Evolutionary conservation across 768 basidiomycete species (phyloP).

Genomic region (Infundibulicybe gibba): DNA sequence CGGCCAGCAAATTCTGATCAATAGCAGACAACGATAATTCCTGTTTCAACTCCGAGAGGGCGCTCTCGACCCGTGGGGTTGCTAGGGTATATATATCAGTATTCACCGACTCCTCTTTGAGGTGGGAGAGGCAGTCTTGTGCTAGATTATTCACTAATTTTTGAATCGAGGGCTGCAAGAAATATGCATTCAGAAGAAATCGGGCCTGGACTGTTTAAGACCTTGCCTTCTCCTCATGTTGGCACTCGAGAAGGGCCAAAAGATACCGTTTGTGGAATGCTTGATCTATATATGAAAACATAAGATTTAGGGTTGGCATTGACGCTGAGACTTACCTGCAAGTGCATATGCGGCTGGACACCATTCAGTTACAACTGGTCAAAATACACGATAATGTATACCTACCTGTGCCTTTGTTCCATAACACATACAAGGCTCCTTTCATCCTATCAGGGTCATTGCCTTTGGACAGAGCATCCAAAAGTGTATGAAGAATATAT

Average conservation of each 20-base stretch:
- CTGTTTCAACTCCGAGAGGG: constrained; percentile 41
- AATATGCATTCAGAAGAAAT: neutral
- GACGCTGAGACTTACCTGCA: constrained; percentile 39
- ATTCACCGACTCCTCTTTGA: constrained; percentile 62
- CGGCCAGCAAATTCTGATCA: constrained; percentile 36
- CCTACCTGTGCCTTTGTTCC: constrained; percentile 69
- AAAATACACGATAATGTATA: constrained; percentile 2
- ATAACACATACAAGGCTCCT: constrained; percentile 81
- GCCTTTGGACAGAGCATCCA: constrained; percentile 63
- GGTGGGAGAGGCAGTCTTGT: constrained; percentile 53
- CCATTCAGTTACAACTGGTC: constrained; percentile 4
- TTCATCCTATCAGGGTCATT: constrained; percentile 93
- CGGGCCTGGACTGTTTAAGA: neutral
- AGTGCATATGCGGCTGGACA: constrained; percentile 62
- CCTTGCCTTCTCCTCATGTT: constrained; percentile 80
- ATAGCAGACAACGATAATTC: constrained; percentile 47
- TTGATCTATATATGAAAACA: constrained; percentile 45
- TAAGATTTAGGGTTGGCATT: neutral
- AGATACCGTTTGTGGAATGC: constrained; percentile 55
- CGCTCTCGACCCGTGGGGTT: constrained; percentile 41
- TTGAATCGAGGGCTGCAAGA: constrained; percentile 66
- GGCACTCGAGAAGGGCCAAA: constrained; percentile 64
- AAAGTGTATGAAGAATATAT: constrained; percentile 56
- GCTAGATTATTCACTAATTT: constrained; percentile 62
- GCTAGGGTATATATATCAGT: constrained; percentile 58